A percentile compares a stretch with the other conserved stretches of the same genome.
These are phyloP conservation scores for Sporothrix variecibatus DNA, from an alignment of 2,329 filamentous ascomycete species.

Conservation along the genomic window DNA sequence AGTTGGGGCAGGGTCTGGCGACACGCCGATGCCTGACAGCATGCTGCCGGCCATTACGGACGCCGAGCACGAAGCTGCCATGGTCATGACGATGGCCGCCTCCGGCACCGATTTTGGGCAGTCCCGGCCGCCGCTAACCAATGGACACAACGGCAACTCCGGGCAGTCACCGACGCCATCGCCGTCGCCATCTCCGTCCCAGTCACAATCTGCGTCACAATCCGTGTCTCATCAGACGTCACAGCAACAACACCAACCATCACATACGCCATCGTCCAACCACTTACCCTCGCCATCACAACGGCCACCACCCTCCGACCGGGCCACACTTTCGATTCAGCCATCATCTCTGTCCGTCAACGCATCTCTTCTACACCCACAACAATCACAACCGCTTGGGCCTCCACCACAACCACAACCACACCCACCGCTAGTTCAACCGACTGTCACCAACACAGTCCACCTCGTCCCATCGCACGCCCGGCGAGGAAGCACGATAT, in stretches of 20 bases:
- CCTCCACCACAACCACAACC: background rate
- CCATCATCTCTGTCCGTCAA: background rate
- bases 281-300: background rate
- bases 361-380: background rate
- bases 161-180: background rate
- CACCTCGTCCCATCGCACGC: background rate
- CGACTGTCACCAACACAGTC: background rate
- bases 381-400: background rate
- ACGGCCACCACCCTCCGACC: background rate
- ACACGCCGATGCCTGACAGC: conserved; percentile 14
- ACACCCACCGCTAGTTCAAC: background rate
- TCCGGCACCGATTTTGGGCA: background rate
- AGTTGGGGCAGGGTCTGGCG: background rate
- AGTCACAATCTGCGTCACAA: background rate
- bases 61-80: conserved; percentile 7
- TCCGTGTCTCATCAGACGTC: background rate
- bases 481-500: conserved; percentile 15
- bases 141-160: background rate
- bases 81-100: conserved; percentile 2
- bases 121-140: background rate
- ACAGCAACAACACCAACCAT: background rate
- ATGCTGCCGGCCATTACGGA: background rate
- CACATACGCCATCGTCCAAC: background rate
- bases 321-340: background rate
- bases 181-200: background rate